Conservation (phyloP, 169 alveolate species). For the Plasmodium gallinaceum region DNA sequence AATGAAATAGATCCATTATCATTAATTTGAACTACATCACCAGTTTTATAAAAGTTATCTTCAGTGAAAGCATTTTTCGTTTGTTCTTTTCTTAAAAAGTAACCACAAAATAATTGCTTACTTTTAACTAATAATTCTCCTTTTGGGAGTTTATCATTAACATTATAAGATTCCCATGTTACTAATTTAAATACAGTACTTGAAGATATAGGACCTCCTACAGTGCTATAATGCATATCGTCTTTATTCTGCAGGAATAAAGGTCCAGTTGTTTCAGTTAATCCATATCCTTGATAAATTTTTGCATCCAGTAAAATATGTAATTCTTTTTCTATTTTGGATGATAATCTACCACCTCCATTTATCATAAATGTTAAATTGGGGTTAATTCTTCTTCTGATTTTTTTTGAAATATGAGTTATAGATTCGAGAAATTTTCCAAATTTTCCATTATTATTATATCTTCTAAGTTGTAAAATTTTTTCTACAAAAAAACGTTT, state of each 20-base stretch:
- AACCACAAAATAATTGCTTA: conserved; percentile 89
- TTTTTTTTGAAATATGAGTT: conserved; percentile 40
- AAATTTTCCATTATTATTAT: conserved; percentile 1
- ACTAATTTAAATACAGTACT: conserved; percentile 11
- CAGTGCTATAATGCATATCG: neutral
- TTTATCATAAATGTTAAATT: neutral
- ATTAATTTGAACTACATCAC: conserved; percentile 93
- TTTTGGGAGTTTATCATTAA: conserved; percentile 88
- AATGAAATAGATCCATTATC: conserved; percentile 91
- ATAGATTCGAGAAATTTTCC: neutral
- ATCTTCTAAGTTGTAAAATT: neutral
- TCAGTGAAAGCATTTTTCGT: conserved; percentile 88
- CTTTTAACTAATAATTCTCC: conserved; percentile 96
- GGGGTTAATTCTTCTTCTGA: conserved; percentile 50
- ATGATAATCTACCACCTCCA: conserved; percentile 67
- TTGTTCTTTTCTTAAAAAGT: conserved; percentile 90
- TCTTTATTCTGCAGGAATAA: conserved; percentile 5
- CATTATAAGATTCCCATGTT: conserved; percentile 73
- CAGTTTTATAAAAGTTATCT: conserved; percentile 94
- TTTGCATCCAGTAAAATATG: conserved; percentile 4
- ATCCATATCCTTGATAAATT: conserved; percentile 62
- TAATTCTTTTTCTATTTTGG: conserved; percentile 39
- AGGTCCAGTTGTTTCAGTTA: conserved; percentile 66
- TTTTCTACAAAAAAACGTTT: conserved; percentile 22
- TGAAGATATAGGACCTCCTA: conserved; percentile 40